Conservation (phyloP, 306 rosid species). For the Mucuna pruriens region DNA sequence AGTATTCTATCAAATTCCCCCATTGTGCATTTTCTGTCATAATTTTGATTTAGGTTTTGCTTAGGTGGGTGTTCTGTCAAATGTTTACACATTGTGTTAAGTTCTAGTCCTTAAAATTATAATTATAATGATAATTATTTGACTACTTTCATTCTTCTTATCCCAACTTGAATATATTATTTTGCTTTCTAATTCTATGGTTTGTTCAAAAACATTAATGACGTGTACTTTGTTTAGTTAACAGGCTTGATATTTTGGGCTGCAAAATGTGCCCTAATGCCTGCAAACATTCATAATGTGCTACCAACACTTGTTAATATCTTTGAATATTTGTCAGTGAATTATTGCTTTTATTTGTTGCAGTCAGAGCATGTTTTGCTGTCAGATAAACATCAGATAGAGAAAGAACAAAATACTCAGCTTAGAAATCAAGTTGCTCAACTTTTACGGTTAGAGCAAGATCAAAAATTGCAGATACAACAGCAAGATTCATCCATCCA, state of each 20-base stretch:
- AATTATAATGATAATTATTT: constrained; percentile 4
- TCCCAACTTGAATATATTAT: constrained; percentile 10
- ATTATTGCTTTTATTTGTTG: constrained; percentile 50
- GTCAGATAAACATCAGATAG: constrained; percentile 74
- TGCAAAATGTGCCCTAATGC: constrained; percentile 6
- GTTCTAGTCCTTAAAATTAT: not conserved
- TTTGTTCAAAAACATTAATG: constrained; percentile 5
- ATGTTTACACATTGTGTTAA: constrained; percentile 15
- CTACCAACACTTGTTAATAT: constrained; percentile 19
- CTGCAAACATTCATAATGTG: constrained; percentile 1
- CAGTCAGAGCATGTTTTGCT: constrained; percentile 86
- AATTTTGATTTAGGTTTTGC: constrained; percentile 7
- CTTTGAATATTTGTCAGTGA: constrained; percentile 34
- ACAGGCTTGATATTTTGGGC: constrained; percentile 9
- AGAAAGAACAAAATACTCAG: constrained; percentile 89
- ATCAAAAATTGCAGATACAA: constrained; percentile 75
- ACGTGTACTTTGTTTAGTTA: constrained; percentile 16
- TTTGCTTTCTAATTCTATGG: not conserved
- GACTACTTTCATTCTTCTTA: not conserved
- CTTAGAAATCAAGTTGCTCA: constrained; percentile 93
- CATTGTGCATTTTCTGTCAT: constrained; percentile 26
- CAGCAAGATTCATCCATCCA: constrained; percentile 77
- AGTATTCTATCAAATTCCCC: not conserved
- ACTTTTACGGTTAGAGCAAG: constrained; percentile 85
- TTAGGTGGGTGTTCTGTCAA: constrained; percentile 6